Percentiles rank a stretch among this genome's conserved stretches.
Evolutionary conservation across 495 filamentous ascomycete species (phyloP).

Genomic region (Aspergillus coremiiformis): DNA sequence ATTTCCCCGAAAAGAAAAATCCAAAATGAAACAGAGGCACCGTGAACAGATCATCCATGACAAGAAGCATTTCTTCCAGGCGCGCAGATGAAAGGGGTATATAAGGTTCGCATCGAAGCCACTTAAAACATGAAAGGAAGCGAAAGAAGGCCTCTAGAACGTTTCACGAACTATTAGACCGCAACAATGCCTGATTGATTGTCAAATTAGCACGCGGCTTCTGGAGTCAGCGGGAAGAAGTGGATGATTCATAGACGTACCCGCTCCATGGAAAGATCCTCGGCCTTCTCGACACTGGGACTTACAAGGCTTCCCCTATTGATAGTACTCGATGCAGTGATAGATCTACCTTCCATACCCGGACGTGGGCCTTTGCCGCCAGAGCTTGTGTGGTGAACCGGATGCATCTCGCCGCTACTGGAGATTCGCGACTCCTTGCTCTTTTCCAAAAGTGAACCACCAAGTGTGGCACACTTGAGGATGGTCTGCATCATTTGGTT

Average conservation of each 20-base stretch:
- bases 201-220: not conserved
- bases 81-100: slow-evolving; percentile 22
- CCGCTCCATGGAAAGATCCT: slow-evolving; percentile 63
- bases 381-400: slow-evolving; percentile 28
- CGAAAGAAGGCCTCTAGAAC: slow-evolving; percentile 11
- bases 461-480: slow-evolving; percentile 87
- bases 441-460: slow-evolving; percentile 76
- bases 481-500: slow-evolving; percentile 99
- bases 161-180: slow-evolving; percentile 37
- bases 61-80: slow-evolving; percentile 20
- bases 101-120: slow-evolving; percentile 22
- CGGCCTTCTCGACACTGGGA: slow-evolving; percentile 52
- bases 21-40: slow-evolving; percentile 5
- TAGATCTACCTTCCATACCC: slow-evolving; percentile 46
- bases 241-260: slow-evolving; percentile 34
- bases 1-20: slow-evolving; percentile 6
- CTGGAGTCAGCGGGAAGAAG: not conserved
- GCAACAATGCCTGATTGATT: slow-evolving; percentile 25
- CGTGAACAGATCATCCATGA: slow-evolving; percentile 9
- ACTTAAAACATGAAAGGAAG: slow-evolving; percentile 16
- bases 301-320: slow-evolving; percentile 48
- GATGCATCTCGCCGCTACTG: slow-evolving; percentile 46
- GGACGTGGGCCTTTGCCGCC: slow-evolving; percentile 34
- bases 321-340: slow-evolving; percentile 56
- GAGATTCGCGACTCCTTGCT: slow-evolving; percentile 53